Evolutionary conservation across 129 eudicot genomes (phyloP).

Genomic region (Tagetes erecta): DNA sequence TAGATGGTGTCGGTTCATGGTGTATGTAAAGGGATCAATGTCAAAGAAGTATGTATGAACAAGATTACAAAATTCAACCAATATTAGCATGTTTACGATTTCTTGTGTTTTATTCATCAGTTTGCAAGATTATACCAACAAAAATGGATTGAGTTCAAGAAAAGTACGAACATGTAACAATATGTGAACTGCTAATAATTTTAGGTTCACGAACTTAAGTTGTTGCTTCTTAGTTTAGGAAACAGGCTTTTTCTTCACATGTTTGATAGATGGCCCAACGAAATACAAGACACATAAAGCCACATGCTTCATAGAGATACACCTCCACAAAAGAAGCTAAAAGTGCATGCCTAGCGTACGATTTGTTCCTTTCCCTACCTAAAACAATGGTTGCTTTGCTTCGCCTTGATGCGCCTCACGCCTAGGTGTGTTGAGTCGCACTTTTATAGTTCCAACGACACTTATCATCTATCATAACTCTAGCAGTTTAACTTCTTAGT

Average conservation of each 20-base stretch:
- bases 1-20: too few relatives aligned
- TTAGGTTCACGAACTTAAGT: neutral
- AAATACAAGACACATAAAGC: neutral
- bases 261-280: too few relatives aligned
- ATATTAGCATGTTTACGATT: too few relatives aligned
- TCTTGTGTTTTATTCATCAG: too few relatives aligned
- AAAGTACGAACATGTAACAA: neutral
- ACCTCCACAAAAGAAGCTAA: neutral
- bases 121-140: too few relatives aligned
- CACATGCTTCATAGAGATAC: neutral
- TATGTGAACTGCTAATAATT: neutral
- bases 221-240: neutral
- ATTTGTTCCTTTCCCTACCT: neutral
- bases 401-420: neutral
- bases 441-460: too few relatives aligned
- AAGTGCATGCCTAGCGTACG: neutral
- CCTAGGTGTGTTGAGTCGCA: neutral
- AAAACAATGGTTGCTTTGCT: neutral
- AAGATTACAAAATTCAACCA: too few relatives aligned
- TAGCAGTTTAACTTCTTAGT: conserved; percentile 3
- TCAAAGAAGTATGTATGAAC: too few relatives aligned
- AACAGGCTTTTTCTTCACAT: neutral
- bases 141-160: neutral
- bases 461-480: neutral
- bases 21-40: too few relatives aligned